These are phyloP conservation scores for Tolypocladium ophioglossoides DNA, from an alignment of 2,329 filamentous ascomycete species.

Conservation along the genomic window DNA sequence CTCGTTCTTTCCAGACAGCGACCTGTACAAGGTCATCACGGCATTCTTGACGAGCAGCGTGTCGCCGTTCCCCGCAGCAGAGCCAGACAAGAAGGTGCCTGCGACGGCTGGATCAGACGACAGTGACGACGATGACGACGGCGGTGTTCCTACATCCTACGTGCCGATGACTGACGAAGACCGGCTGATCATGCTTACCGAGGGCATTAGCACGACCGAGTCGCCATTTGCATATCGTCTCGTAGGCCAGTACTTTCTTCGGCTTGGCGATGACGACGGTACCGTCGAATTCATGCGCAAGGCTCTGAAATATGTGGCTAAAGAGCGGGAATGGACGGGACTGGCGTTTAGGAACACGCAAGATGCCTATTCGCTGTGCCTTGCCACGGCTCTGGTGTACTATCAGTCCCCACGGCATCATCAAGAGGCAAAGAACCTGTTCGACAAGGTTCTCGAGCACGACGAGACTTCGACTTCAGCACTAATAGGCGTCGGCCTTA, in stretches of 20 bases:
- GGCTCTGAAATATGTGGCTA: slow-evolving; percentile 50
- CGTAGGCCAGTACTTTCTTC: slow-evolving; percentile 72
- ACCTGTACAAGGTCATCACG: slow-evolving; percentile 70
- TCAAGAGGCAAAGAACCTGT: slow-evolving; percentile 74
- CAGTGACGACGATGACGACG: slow-evolving; percentile 50
- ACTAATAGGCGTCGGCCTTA: slow-evolving; percentile 80
- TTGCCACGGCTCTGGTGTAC: slow-evolving; percentile 82
- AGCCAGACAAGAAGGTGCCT: slow-evolving; percentile 10
- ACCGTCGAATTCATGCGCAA: slow-evolving; percentile 71
- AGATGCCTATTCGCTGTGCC: slow-evolving; percentile 64
- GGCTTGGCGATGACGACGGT: slow-evolving; percentile 75
- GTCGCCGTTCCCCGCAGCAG: slow-evolving; percentile 60
- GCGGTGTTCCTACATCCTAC: slow-evolving; percentile 40
- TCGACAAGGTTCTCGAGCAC: slow-evolving; percentile 67
- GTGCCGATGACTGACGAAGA: slow-evolving; percentile 64
- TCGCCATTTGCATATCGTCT: slow-evolving; percentile 79
- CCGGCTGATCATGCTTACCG: slow-evolving; percentile 68
- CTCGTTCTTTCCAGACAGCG: slow-evolving; percentile 71
- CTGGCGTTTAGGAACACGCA: slow-evolving; percentile 56
- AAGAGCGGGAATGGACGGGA: slow-evolving; percentile 56
- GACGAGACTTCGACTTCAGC: slow-evolving; percentile 70
- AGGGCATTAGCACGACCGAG: slow-evolving; percentile 54
- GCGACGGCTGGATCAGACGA: slow-evolving; percentile 35
- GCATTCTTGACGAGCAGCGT: slow-evolving; percentile 75
- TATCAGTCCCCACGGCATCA: slow-evolving; percentile 88